Base-by-base conservation (phyloP, 2,329 filamentous ascomycete genomes). In the Trichophyton verrucosum region DNA sequence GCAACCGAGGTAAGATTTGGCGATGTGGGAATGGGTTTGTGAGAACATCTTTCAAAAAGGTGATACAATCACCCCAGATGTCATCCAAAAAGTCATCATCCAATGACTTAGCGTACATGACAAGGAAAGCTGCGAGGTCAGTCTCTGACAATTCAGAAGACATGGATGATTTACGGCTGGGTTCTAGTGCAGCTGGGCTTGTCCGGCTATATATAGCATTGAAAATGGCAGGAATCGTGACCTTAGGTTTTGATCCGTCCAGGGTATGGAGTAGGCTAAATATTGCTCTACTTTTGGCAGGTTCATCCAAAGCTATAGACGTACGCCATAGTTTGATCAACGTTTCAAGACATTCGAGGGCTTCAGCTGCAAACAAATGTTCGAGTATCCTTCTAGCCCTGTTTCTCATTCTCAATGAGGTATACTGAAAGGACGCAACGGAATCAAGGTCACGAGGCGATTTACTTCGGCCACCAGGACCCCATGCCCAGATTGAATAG, bases 71-170 rank as follows among this genome's bases (percentile, higher is more conserved):
- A 46, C 86, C 81, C 94, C 94, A 99, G 57, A 99, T 96, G 74
- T 99, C 94, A 68, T 99, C 94, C 82, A 96, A 92, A 15, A 94
- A 88, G 76, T 99, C 94, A 68, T 99, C 94, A 69, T 99, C 94
- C 11, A 97, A 79, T 0, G 91, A 94, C 33, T 83, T 83, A 0
- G 91, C 87, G 72, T 99, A 99, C 64, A 94, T 88, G 6, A 96
- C 88, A 51, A 97, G 75, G 72, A 99, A 99, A 7, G 87, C 83
- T 7, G 92, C 89, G 9, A 99, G 78, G 68, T 96, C 91, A 0
- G 84, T 82, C 68, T 96, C 91, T 60, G 85, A 85, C 8, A 99
- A 76, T 56, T 89, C 86, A 17, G 94, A 88, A 0, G 92, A 95
- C 71, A 97, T 78, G 1, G 89, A 95, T 15, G 92, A 97, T 72